Conservation (phyloP, 768 basidiomycete genomes). For the Naganishia kalamii region DNA sequence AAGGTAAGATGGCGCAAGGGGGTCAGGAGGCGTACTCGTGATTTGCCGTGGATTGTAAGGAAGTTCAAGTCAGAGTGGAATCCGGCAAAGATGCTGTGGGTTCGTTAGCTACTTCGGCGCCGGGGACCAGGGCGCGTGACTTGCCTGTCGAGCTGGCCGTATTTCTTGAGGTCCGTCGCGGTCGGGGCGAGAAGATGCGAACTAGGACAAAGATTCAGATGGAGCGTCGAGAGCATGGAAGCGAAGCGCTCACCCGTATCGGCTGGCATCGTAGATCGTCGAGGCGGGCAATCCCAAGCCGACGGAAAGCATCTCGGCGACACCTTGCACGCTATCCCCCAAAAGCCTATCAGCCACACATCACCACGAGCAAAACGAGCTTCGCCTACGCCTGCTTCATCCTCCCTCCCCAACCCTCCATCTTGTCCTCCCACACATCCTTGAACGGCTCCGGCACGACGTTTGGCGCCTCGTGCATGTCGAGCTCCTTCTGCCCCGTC, state of each 20-base stretch:
- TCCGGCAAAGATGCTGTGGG: conserved; percentile 19
- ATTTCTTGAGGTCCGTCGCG: conserved; percentile 78
- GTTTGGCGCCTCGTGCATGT: conserved; percentile 60
- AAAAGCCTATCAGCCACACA: neutral
- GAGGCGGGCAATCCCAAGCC: conserved; percentile 68
- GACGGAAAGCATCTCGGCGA: conserved; percentile 81
- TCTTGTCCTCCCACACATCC: conserved; percentile 61
- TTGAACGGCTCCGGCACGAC: conserved; percentile 66
- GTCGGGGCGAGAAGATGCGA: conserved; percentile 89
- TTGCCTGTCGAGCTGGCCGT: conserved; percentile 50
- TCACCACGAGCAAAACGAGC: neutral
- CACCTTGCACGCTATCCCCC: conserved; percentile 62
- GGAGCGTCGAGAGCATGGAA: neutral
- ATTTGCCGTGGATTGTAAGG: conserved; percentile 50
- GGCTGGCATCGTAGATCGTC: conserved; percentile 71
- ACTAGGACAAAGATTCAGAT: conserved; percentile 45
- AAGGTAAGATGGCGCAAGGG: neutral
- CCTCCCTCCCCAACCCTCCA: conserved; percentile 78
- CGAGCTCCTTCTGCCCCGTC: neutral
- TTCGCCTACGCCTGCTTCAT: conserved; percentile 76
- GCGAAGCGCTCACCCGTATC: conserved; percentile 63
- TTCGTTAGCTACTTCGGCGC: neutral
- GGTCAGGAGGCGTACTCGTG: conserved; percentile 33
- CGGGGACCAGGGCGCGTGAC: neutral
- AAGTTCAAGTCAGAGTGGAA: conserved; percentile 94